Evolutionary conservation across 345 rosid genomes (phyloP), one percentile per base, ranked within the genome.

Genomic region (Eucalyptus cloeziana): DNA sequence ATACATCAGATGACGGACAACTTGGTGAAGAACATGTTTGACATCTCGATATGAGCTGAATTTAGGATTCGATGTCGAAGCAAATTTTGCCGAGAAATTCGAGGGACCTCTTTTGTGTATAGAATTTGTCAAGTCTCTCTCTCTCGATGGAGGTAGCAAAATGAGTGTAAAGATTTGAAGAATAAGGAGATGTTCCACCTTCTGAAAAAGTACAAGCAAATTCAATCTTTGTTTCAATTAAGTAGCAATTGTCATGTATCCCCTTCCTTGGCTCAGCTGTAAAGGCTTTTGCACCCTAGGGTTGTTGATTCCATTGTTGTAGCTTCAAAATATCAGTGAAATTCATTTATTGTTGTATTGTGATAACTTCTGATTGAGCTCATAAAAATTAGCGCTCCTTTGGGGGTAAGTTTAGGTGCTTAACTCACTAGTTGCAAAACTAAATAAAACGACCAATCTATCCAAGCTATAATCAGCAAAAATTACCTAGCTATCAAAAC

Each of bases 1-100:
- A 92, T 92, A 19, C 51, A 94, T 54, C 22, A 89, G 90, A 94
- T 94, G 95, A 90, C 93, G 96, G 96, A 94, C 85, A 92, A 91
- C 89, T 89, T 94, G 91, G 91, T 88, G 87, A 49, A 88, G 54
- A 89, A 91, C 89, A 64, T 94, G 93, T 54, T 94, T 91, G 91
- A 93, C 71, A 92, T 94, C 79, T 92, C 92, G 3, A 87, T 94
- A 81, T 94, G 87, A 91, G 86, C 67, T 27, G 24, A 44, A 62
- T 30, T 45, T 52, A 67, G 85, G 49, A 37, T 37, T 25, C 7
- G 31, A 88, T 8, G 87, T 40, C 37, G 49, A 62, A 88, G 49
- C 58, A 30, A 80, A 49, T 88, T 88, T 88, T 22, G 31, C 52
- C 24, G 30, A 54, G 86, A 56, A 51, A 71, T 88, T 71, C 45